A percentile compares a stretch with the other conserved stretches of the same genome.
These are phyloP conservation scores for Clitoria ternatea DNA, from an alignment of 306 rosid species.

Conservation along the genomic window DNA sequence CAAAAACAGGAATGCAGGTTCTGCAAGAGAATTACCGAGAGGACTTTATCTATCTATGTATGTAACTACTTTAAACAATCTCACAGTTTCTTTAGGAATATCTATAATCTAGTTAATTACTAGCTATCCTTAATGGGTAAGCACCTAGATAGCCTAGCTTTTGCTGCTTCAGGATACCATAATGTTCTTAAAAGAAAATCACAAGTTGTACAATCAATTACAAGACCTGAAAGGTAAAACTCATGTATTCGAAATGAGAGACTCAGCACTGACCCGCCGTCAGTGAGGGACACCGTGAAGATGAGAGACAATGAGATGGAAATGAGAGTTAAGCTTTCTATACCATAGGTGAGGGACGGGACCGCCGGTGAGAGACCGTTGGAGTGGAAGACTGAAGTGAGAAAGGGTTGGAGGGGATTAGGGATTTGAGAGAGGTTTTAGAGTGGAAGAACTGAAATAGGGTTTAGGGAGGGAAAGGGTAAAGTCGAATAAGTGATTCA, in stretches of 20 bases:
- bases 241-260: neutral
- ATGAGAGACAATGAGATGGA: too few species aligned
- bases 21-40: conserved; percentile 53
- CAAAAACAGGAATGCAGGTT: conserved; percentile 59
- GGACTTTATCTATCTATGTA: conserved; percentile 59
- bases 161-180: conserved; percentile 70
- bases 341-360: too few species aligned
- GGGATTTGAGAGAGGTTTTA: too few species aligned
- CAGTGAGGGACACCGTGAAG: too few species aligned
- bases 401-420: too few species aligned
- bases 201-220: conserved; percentile 78
- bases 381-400: too few species aligned
- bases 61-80: neutral
- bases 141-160: conserved; percentile 56
- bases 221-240: conserved; percentile 79
- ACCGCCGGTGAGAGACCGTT: too few species aligned
- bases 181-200: conserved; percentile 82
- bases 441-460: too few species aligned
- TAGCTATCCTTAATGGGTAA: conserved; percentile 42
- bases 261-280: too few species aligned
- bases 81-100: neutral
- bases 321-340: too few species aligned
- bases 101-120: conserved; percentile 12
- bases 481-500: too few species aligned
- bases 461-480: too few species aligned